Percentiles rank a stretch among this genome's conserved stretches.
These are phyloP conservation scores for Penicillium sp. DNA, from an alignment of 2,329 filamentous ascomycete genomes.

Conservation along the genomic window DNA sequence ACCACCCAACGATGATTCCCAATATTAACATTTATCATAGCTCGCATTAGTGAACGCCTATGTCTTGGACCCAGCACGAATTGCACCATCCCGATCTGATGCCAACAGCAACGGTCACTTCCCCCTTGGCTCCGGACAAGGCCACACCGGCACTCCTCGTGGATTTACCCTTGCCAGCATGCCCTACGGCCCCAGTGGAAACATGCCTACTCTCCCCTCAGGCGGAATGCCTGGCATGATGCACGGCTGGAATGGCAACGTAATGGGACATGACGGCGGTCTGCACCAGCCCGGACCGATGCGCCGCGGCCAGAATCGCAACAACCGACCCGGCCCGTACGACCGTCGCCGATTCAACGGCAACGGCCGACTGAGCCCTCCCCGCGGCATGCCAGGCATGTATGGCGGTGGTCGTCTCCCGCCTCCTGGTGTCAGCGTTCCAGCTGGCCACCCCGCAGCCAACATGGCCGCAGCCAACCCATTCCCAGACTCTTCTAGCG, in stretches of 20 bases:
- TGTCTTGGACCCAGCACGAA: conserved; percentile 89
- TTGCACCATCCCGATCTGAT: conserved; percentile 88
- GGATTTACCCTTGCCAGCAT: conserved; percentile 81
- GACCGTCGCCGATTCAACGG: conserved; percentile 58
- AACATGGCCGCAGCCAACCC: conserved; percentile 44
- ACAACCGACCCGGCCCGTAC: conserved; percentile 68
- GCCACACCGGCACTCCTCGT: conserved; percentile 77
- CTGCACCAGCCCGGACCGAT: conserved; percentile 62
- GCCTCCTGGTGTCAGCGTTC: conserved; percentile 31
- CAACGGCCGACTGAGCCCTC: conserved; percentile 49
- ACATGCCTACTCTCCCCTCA: conserved; percentile 27
- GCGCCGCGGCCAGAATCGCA: conserved; percentile 63
- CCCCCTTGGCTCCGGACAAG: conserved; percentile 72
- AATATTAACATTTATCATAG: conserved; percentile 45
- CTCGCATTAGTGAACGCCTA: conserved; percentile 90
- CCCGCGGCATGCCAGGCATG: conserved; percentile 37
- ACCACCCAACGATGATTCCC: not conserved
- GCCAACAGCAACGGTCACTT: conserved; percentile 96
- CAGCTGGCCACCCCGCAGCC: conserved; percentile 41
- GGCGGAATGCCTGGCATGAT: conserved; percentile 33
- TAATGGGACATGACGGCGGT: conserved; percentile 37
- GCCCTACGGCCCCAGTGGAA: conserved; percentile 47
- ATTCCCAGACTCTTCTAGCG: conserved; percentile 54
- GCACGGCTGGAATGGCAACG: conserved; percentile 30
- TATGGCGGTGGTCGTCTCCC: conserved; percentile 33